phyloP scores from a whole-genome alignment of 257 asterid species.

The Hygrophila difformis region DNA sequence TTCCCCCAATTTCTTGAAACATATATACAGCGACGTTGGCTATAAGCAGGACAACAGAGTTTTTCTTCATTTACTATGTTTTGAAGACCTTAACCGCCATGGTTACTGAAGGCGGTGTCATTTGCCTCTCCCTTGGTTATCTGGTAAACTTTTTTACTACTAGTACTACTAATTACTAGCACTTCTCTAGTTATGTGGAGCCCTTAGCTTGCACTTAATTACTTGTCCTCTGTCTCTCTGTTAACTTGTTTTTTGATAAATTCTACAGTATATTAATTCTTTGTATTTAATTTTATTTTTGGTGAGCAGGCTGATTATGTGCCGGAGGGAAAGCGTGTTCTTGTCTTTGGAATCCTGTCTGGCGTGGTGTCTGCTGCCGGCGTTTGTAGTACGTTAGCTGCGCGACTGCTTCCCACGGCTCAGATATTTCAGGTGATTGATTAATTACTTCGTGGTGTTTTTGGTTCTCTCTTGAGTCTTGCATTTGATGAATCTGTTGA shows the following conservation, averaged over 20 bases:
- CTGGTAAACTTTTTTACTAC: slow-evolving; percentile 20
- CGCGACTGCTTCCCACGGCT: slow-evolving; percentile 39
- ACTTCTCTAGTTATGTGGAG: too few relatives aligned
- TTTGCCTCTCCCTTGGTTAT: slow-evolving; percentile 42
- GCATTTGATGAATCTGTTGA: too few relatives aligned
- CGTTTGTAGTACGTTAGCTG: slow-evolving; percentile 38
- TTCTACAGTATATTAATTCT: too few relatives aligned
- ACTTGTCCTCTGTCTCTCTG: too few relatives aligned
- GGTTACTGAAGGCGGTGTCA: slow-evolving; percentile 36
- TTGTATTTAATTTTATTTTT: not conserved
- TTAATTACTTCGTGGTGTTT: too few relatives aligned
- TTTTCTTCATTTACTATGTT: slow-evolving; percentile 41
- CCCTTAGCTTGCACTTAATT: too few relatives aligned
- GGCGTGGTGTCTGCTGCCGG: slow-evolving; percentile 44
- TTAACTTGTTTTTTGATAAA: too few relatives aligned
- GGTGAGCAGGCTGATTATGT: slow-evolving; percentile 40
- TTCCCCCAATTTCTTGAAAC: too few relatives aligned
- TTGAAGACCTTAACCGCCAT: slow-evolving; percentile 40
- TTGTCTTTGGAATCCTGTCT: slow-evolving; percentile 39
- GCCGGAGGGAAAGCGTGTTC: slow-evolving; percentile 39
- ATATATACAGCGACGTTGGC: slow-evolving; percentile 43
- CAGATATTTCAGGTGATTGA: slow-evolving; percentile 35
- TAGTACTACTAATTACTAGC: too few relatives aligned
- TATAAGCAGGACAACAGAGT: slow-evolving; percentile 30
- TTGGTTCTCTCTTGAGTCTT: not conserved